Evolutionary conservation across 1,284 basidiomycete genomes (phyloP), one percentile per base, ranked within the genome.

Genomic region (Leccinum colubrinum): DNA sequence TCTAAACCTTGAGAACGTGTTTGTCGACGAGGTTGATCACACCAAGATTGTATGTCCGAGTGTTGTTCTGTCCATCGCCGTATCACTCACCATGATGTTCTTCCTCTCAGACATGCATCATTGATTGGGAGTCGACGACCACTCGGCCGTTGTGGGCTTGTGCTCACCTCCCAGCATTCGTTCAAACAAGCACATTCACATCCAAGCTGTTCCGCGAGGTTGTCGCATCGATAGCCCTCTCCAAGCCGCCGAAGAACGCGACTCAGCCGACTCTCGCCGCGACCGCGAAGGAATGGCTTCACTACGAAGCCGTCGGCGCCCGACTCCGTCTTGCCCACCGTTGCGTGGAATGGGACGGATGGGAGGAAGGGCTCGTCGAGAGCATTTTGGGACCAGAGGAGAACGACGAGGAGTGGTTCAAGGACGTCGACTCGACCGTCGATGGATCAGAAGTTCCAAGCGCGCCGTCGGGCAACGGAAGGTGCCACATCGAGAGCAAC

Each of bases 41-140:
- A 82, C 86, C 0, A 84, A 81, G 66, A 88, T 93, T 59, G 90
- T 93, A 66, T 68, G 89, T 80, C 39, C 2, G 3, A 41, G 0
- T 17, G 11, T 7, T n/a, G 46, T 27, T 33, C 3, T 12, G 17
- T 35, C 22, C 15, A 6, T 11, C 11, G 30, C 17, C 8, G 6
- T 8, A 35, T 54, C 52, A 6, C 52, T 54, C 52, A 54, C 17
- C 7, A n/a, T 35, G 5, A 14, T 14, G 17, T 56, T 63, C 8
- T 41, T 27, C 4, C 30, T n/a, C 14, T 51, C 46, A 93, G 91
- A 89, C 88, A 1, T 90, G 89, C 68, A 83, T 93, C 64, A 93
- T 93, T 56, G 91, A 93, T 68, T 93, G 90, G 91, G 90, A 93
- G 72, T 90, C 90, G 9, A 92, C 90, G 15, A 91, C 90, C 7